phyloP scores from a whole-genome alignment of 768 basidiomycete genomes.

The Kwoniella shandongensis region DNA sequence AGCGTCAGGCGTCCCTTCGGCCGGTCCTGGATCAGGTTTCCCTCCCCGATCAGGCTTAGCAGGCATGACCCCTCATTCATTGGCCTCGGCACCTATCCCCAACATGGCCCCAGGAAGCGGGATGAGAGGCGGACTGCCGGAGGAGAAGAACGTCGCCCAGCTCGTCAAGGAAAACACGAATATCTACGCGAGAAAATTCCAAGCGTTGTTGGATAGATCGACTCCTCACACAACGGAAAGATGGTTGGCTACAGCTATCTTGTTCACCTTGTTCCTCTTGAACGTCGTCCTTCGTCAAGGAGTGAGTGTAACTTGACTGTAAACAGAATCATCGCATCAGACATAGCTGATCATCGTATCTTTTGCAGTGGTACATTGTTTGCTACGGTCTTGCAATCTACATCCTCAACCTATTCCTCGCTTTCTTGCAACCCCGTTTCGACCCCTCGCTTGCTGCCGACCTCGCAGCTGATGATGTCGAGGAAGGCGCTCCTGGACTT shows the following conservation, averaged over 20 bases:
- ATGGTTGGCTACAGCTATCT: constrained; percentile 73
- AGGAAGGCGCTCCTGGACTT: constrained; percentile 74
- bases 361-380: constrained; percentile 33
- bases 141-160: constrained; percentile 54
- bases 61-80: constrained; percentile 39
- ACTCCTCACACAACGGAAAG: constrained; percentile 87
- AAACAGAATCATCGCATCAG: too few relatives aligned
- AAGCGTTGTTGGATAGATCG: constrained; percentile 83
- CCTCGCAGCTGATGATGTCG: constrained; percentile 88
- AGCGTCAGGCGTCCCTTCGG: constrained; percentile 18
- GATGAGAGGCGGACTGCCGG: constrained; percentile 40
- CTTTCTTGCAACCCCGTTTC: constrained; percentile 96
- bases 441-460: constrained; percentile 95
- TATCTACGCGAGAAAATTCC: constrained; percentile 59
- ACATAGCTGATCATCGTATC: not conserved
- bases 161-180: constrained; percentile 48
- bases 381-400: constrained; percentile 88
- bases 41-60: constrained; percentile 47
- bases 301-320: constrained; percentile 62
- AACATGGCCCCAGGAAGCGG: constrained; percentile 33
- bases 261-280: constrained; percentile 77
- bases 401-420: constrained; percentile 89
- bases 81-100: constrained; percentile 31
- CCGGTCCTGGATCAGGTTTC: constrained; percentile 52
- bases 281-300: constrained; percentile 87